phyloP scores from a whole-genome alignment of 768 basidiomycete species.

The Lactarius quietus region DNA sequence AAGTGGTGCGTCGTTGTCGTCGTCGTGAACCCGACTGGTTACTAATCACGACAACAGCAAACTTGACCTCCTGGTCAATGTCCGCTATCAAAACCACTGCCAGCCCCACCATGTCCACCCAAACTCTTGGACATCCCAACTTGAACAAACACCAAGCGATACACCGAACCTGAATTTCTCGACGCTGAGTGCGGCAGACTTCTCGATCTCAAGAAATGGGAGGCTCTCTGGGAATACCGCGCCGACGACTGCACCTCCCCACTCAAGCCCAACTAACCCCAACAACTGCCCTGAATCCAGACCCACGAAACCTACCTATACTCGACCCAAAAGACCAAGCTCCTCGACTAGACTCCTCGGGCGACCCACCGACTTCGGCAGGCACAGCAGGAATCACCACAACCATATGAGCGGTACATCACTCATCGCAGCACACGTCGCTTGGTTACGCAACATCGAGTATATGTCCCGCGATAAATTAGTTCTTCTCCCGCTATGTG shows the following conservation, averaged over 20 bases:
- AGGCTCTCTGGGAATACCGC: slow-evolving; percentile 79
- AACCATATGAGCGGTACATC: slow-evolving; percentile 39
- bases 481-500: slow-evolving; percentile 43
- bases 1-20: slow-evolving; percentile 48
- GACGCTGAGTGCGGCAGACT: slow-evolving; percentile 96
- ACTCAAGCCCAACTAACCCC: background rate
- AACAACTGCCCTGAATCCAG: slow-evolving; percentile 58
- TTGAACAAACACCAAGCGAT: slow-evolving; percentile 86
- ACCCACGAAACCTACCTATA: slow-evolving; percentile 49
- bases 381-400: slow-evolving; percentile 30
- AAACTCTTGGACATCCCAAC: slow-evolving; percentile 89
- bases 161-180: slow-evolving; percentile 82
- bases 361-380: slow-evolving; percentile 42
- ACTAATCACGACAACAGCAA: slow-evolving; percentile 45
- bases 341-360: slow-evolving; percentile 64
- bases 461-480: slow-evolving; percentile 75
- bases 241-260: slow-evolving; percentile 51
- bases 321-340: slow-evolving; percentile 76
- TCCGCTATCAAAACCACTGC: slow-evolving; percentile 94
- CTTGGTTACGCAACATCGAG: slow-evolving; percentile 92
- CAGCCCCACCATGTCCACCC: slow-evolving; percentile 96
- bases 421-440: slow-evolving; percentile 58
- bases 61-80: slow-evolving; percentile 87
- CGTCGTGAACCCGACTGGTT: background rate
- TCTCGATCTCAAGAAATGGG: slow-evolving; percentile 79